Conservation (phyloP, 768 basidiomycete species). For the Tephrocybe sp. region DNA sequence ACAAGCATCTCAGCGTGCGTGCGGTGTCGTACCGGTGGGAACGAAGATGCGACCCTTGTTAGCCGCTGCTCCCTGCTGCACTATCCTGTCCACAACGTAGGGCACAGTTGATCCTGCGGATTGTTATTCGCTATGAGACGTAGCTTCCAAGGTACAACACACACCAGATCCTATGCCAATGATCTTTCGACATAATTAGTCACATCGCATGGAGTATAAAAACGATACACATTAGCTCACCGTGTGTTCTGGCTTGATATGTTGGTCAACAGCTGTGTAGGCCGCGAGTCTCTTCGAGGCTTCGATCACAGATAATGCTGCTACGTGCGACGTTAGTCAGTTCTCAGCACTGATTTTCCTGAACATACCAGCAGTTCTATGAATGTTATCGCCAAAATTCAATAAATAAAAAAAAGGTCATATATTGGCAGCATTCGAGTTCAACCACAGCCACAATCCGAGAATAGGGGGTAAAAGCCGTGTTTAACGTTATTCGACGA, state of each 20-base stretch:
- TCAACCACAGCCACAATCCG: too few relatives aligned
- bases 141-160: constrained; percentile 5
- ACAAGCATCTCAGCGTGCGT: not conserved
- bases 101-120: constrained; percentile 84
- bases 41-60: constrained; percentile 88
- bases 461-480: too few relatives aligned
- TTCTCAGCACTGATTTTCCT: not conserved
- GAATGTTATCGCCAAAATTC: not conserved
- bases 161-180: constrained; percentile 88
- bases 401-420: too few relatives aligned
- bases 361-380: constrained; percentile 1
- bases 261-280: constrained; percentile 89
- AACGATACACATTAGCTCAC: constrained; percentile 37
- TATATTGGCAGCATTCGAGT: too few relatives aligned
- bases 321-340: not conserved
- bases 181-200: constrained; percentile 43
- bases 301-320: constrained; percentile 55
- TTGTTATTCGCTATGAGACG: constrained; percentile 6
- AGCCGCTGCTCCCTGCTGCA: constrained; percentile 71
- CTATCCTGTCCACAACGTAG: constrained; percentile 94
- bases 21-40: constrained; percentile 65
- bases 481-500: not conserved
- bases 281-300: constrained; percentile 89
- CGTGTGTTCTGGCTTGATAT: constrained; percentile 81
- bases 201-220: not conserved